These are phyloP conservation scores for Hanseniaspora uvarum DNA, from an alignment of 1,139 yeast species.

Conservation along the genomic window DNA sequence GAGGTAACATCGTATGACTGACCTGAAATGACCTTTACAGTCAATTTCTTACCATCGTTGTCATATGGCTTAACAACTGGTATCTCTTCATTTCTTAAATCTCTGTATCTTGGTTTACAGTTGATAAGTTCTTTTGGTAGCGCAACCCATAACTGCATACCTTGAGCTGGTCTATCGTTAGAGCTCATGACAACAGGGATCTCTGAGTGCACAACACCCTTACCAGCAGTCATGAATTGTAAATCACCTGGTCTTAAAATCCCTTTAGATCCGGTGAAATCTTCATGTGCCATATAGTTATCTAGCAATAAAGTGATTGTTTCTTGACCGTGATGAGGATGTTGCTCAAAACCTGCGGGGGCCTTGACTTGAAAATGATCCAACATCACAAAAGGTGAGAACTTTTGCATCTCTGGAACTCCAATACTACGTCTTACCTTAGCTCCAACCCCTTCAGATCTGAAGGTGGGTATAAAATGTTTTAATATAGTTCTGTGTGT, in stretches of 20 bases:
- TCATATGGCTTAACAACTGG: slow-evolving; percentile 62
- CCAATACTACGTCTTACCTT: slow-evolving; percentile 76
- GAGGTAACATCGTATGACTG: slow-evolving; percentile 65
- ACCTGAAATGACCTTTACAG: slow-evolving; percentile 68
- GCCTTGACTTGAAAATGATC: slow-evolving; percentile 62
- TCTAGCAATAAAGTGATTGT: slow-evolving; percentile 65
- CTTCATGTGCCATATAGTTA: slow-evolving; percentile 83
- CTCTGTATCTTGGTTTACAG: slow-evolving; percentile 70
- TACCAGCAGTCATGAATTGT: slow-evolving; percentile 93
- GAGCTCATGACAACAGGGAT: slow-evolving; percentile 57
- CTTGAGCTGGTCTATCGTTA: slow-evolving; percentile 50
- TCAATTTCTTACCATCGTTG: slow-evolving; percentile 43
- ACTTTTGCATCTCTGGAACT: slow-evolving; percentile 51
- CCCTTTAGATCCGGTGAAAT: slow-evolving; percentile 77
- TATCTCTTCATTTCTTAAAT: slow-evolving; percentile 59
- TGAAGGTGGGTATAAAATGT: slow-evolving; percentile 57
- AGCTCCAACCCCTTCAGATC: slow-evolving; percentile 83
- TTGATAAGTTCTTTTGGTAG: slow-evolving; percentile 62
- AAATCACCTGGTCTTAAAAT: slow-evolving; percentile 73
- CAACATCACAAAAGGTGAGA: slow-evolving; percentile 73
- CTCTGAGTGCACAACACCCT: slow-evolving; percentile 76
- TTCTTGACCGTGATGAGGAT: slow-evolving; percentile 88
- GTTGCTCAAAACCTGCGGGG: slow-evolving; percentile 82
- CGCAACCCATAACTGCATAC: slow-evolving; percentile 89
- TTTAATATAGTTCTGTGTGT: slow-evolving; percentile 45